Percentiles rank a stretch among this genome's conserved stretches.
Evolutionary conservation across 768 basidiomycete species (phyloP).

Genomic region (Xerocomellus amylosporus): DNA sequence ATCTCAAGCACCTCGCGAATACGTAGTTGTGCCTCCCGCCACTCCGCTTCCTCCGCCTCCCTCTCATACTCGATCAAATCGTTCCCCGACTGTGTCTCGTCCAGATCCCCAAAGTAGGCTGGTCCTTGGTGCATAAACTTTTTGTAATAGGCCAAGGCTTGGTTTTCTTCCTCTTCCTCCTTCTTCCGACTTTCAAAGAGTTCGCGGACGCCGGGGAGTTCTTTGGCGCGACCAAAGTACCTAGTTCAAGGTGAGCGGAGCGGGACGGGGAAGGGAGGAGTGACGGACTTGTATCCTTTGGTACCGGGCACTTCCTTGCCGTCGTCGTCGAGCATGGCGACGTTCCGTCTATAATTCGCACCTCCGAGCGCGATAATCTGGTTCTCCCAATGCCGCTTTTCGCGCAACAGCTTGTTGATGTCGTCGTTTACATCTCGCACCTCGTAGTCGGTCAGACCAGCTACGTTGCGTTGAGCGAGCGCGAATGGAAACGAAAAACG

Average conservation of each 20-base stretch:
- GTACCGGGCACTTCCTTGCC: conserved; percentile 96
- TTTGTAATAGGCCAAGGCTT: conserved; percentile 71
- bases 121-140: conserved; percentile 88
- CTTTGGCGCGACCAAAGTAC: conserved; percentile 96
- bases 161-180: conserved; percentile 88
- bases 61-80: conserved; percentile 70
- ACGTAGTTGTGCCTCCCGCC: conserved; percentile 58
- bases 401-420: conserved; percentile 92
- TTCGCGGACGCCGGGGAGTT: conserved; percentile 92
- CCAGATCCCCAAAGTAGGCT: conserved; percentile 87
- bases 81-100: conserved; percentile 59
- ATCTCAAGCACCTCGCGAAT: conserved; percentile 54
- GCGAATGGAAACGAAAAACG: background rate
- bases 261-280: background rate
- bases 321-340: conserved; percentile 91
- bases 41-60: conserved; percentile 70
- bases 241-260: conserved; percentile 37
- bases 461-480: conserved; percentile 37
- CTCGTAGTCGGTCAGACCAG: conserved; percentile 92
- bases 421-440: conserved; percentile 95
- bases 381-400: conserved; percentile 97
- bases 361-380: conserved; percentile 96
- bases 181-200: conserved; percentile 86
- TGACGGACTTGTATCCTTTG: conserved; percentile 89
- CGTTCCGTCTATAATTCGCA: conserved; percentile 92